Evolutionary conservation across 306 rosid genomes (phyloP).

Genomic region (Prunus dulcis): DNA sequence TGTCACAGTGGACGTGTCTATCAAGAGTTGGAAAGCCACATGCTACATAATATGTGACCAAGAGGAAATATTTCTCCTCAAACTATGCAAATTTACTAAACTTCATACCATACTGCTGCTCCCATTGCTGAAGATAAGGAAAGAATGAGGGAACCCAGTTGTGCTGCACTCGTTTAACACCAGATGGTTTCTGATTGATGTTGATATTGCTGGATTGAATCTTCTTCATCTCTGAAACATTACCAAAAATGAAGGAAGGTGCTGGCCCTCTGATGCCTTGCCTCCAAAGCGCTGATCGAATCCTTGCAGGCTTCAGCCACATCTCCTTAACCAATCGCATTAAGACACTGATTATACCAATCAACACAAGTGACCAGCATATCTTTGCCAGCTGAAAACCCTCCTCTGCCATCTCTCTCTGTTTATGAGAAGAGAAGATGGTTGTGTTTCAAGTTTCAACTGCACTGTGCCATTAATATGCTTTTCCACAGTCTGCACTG

Average conservation of each 20-base stretch:
- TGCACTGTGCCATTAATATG: no score
- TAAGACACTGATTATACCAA: background rate
- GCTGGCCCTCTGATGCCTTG: slow-evolving; percentile 16
- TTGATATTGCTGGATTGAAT: background rate
- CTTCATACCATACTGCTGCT: background rate
- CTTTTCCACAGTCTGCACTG: no score
- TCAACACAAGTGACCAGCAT: background rate
- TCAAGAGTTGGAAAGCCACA: no score
- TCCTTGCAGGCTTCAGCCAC: slow-evolving; percentile 15
- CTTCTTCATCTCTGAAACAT: slow-evolving; percentile 5
- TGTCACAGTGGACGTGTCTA: no score
- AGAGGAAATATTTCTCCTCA: no score
- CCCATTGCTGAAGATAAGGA: slow-evolving; percentile 13
- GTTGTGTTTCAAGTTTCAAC: no score
- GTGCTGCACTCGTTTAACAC: background rate
- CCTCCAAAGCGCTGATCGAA: slow-evolving; percentile 2
- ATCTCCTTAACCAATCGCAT: background rate
- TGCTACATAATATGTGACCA: no score
- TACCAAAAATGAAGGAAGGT: slow-evolving; percentile 2
- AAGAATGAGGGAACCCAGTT: background rate
- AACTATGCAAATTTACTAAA: background rate
- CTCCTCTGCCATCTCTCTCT: slow-evolving; percentile 3
- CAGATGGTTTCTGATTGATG: background rate
- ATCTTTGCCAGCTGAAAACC: background rate
- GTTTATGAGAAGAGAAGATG: background rate